Evolutionary conservation across 2,329 filamentous ascomycete species (phyloP).

Genomic region (Penicillium sp.): DNA sequence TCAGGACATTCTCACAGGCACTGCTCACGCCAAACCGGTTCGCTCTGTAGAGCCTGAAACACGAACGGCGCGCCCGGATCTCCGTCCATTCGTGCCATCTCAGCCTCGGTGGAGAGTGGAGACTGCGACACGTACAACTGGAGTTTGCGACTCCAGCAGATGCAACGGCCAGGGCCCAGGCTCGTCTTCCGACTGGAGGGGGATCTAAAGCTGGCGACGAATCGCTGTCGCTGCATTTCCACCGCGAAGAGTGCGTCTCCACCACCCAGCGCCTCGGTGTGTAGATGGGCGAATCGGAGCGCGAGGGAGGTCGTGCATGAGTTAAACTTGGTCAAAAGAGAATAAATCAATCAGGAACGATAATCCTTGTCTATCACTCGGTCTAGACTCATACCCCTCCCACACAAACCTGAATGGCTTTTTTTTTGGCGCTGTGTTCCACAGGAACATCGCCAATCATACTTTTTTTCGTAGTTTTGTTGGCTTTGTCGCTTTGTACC

Average conservation of each 20-base stretch:
- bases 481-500: neutral
- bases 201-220: slow-evolving; percentile 8
- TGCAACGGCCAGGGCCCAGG: slow-evolving; percentile 5
- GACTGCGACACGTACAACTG: slow-evolving; percentile 11
- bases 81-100: slow-evolving; percentile 5
- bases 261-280: neutral
- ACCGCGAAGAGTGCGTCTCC: neutral
- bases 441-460: slow-evolving; percentile 2
- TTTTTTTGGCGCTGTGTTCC: slow-evolving; percentile 7
- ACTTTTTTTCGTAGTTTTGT: neutral
- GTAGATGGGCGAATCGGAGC: slow-evolving; percentile 10
- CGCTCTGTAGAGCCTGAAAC: slow-evolving; percentile 2
- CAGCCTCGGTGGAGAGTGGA: slow-evolving; percentile 3
- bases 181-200: slow-evolving; percentile 12
- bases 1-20: too few relatives aligned
- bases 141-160: neutral
- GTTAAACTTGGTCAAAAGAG: neutral
- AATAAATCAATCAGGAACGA: too few relatives aligned
- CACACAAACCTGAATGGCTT: neutral
- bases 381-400: slow-evolving; percentile 19
- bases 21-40: too few relatives aligned
- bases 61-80: slow-evolving; percentile 6
- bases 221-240: neutral
- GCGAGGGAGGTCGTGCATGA: slow-evolving; percentile 2
- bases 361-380: slow-evolving; percentile 21